phyloP scores from a whole-genome alignment of 2,329 filamentous ascomycete species.

The Xylaria sp. region DNA sequence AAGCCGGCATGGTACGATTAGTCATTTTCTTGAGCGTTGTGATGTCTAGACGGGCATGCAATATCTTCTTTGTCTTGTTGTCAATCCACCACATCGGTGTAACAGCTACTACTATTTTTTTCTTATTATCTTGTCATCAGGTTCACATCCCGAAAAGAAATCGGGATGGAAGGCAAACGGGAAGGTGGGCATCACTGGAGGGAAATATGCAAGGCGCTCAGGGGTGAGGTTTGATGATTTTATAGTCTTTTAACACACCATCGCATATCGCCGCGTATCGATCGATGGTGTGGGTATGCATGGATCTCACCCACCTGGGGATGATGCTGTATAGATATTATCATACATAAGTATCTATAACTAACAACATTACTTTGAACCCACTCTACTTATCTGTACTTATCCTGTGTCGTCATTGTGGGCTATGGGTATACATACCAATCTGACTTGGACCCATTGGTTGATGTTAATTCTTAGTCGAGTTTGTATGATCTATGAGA shows the following conservation, averaged over 20 bases:
- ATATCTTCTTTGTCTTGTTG: constrained; percentile 29
- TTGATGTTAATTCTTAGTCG: too few relatives aligned
- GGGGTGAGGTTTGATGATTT: constrained; percentile 26
- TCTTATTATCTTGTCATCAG: constrained; percentile 20
- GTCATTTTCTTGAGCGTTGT: constrained; percentile 19
- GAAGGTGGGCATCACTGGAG: constrained; percentile 20
- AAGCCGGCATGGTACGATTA: constrained; percentile 19
- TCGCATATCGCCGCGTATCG: constrained; percentile 9
- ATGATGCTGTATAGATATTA: constrained; percentile 33
- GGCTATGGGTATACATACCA: too few relatives aligned
- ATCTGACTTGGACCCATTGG: too few relatives aligned
- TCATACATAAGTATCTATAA: constrained; percentile 6
- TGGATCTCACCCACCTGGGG: constrained; percentile 14
- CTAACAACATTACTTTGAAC: too few relatives aligned
- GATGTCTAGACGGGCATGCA: constrained; percentile 29
- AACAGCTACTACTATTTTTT: constrained; percentile 25
- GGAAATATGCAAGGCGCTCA: constrained; percentile 34
- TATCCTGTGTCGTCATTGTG: too few relatives aligned
- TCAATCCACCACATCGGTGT: constrained; percentile 22
- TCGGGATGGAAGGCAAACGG: constrained; percentile 28
- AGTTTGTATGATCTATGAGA: too few relatives aligned
- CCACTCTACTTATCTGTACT: too few relatives aligned
- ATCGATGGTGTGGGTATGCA: not conserved
- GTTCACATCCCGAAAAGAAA: constrained; percentile 11
- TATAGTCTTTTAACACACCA: not conserved